Base-by-base conservation (phyloP, 768 basidiomycete genomes). In the Russula brevipes region DNA sequence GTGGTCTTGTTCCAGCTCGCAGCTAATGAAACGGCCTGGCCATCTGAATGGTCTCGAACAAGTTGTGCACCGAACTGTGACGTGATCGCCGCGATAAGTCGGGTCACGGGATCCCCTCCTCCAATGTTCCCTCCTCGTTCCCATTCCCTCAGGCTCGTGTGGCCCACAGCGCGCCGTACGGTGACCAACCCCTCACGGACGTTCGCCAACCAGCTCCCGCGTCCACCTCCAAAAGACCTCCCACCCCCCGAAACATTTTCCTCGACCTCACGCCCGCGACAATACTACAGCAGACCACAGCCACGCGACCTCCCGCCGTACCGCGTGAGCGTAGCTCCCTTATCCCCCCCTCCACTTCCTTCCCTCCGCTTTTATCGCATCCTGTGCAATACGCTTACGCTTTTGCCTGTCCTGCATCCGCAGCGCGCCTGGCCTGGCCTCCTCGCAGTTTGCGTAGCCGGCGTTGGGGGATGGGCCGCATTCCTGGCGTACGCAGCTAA, bases 401-500 rank as follows among this genome's bases (percentile, higher is more conserved):
- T 17, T 36, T 1, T 17, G 2, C 9, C 3, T 19, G 4, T 5
- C 11, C 10, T 19, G 36, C 39, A 24, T 35, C n/a, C n/a, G 12
- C 49, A 76, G 74, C 70, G 69, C 61, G 78, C 75, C 70, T 89
- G 88, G 88, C 87, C 88, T 0, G 69, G 78, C 24, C 70, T 84
- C 19, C 74, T 85, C 41, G 80, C 76, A 0, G 73, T 83, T 47
- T 76, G 79, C 17, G 74, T 76, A 0, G 61, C 82, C 6, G 89
- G 88, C 16, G 72, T 87, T 2, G 71, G 82, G 1, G 82, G 80
- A 7, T 91, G 89, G 89, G 82, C 75, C 3, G 79, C 78, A 7
- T 92, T 92, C 72, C 79, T 89, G 68, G 78, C 80, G 35, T 85
- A 83, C 63, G 85, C 84, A 10, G 85, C 84, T 60, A 92, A 91